These are phyloP conservation scores for Grosmannia serpens DNA, from an alignment of 2,329 filamentous ascomycete species.

Conservation along the genomic window DNA sequence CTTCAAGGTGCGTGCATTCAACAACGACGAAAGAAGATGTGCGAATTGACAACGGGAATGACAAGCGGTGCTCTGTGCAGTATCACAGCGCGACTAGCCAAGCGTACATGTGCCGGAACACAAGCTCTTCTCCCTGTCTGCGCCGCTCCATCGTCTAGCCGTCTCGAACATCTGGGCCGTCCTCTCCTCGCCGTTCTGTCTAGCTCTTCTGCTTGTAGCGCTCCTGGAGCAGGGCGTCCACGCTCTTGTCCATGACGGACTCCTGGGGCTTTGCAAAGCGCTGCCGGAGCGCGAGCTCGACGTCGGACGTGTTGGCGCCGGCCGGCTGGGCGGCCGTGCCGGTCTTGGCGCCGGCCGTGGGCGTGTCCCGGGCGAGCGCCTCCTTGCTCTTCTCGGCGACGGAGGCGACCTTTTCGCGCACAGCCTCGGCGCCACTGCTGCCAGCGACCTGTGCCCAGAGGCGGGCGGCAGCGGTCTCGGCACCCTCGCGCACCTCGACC, in stretches of 20 bases:
- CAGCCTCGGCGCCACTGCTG: slow-evolving; percentile 17
- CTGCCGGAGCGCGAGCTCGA: slow-evolving; percentile 39
- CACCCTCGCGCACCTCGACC: slow-evolving; percentile 46
- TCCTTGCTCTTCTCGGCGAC: slow-evolving; percentile 11
- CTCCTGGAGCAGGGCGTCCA: slow-evolving; percentile 41
- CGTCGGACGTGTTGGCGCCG: slow-evolving; percentile 24
- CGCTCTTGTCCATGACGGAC: slow-evolving; percentile 31
- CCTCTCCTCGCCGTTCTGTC: not conserved
- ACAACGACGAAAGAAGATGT: too few species aligned
- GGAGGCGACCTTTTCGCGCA: slow-evolving; percentile 13
- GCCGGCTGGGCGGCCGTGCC: slow-evolving; percentile 14
- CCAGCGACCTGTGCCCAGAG: slow-evolving; percentile 31
- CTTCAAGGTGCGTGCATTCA: not conserved
- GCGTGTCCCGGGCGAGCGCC: slow-evolving; percentile 17
- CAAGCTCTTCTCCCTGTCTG: not conserved
- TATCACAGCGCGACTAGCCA: too few species aligned
- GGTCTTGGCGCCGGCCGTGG: slow-evolving; percentile 19
- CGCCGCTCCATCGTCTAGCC: not conserved
- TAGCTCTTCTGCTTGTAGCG: slow-evolving; percentile 31
- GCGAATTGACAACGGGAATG: too few species aligned
- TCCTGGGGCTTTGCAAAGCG: slow-evolving; percentile 35
- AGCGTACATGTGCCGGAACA: too few species aligned
- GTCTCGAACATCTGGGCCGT: not conserved
- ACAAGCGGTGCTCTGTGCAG: too few species aligned
- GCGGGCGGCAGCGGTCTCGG: slow-evolving; percentile 37